Evolutionary conservation across 176 grass and related monocot genomes (phyloP), one percentile per base, ranked within the genome.

Genomic region (Puccinellia tenuiflora): DNA sequence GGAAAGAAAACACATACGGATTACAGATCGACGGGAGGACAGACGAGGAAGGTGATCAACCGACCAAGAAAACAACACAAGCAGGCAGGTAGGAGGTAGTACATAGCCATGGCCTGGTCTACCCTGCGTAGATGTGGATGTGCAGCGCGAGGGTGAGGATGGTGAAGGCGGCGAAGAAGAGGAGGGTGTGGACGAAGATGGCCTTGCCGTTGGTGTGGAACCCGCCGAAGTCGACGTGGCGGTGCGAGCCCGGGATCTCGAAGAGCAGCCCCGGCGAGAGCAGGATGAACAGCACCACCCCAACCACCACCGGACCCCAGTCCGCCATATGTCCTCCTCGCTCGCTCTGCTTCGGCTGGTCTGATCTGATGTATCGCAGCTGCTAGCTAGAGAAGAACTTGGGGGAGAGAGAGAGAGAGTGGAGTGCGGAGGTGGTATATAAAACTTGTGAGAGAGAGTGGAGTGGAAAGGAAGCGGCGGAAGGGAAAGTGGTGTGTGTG

Each of bases 141-240:
- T 71, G 68, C 22, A 71, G 68, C 13, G 68, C 68, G 13, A 71
- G 68, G 22, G 68, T 71, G 68, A 71, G 68, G 39, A 71, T 46
- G 68, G 68, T 71, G 68, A 71, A 71, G 68, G 68, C 68, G 68
- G 68, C 68, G 68, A 71, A 71, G 68, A 71, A 71, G 68, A 71
- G 6, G 22, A 71, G 22, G 68, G 68, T 71, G 68, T 71, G 68
- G 68, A 71, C 68, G 68, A 71, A 71, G 68, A 71, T 71, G 68
- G 68, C 68, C 68, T 71, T 71, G 39, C 68, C 68, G 68, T 71
- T 71, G 68, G 68, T 72, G 68, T 15, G 68, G 40, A 72, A 45
- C 40, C 68, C 15, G 68, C 40, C 68, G 68, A 72, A 72, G 68
- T 72, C 68, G 68, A 72, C 68, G 40, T 17, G 68, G 68, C 24